Evolutionary conservation across 106 monocot genomes (phyloP).

Genomic region (Dioscorea dumetorum): DNA sequence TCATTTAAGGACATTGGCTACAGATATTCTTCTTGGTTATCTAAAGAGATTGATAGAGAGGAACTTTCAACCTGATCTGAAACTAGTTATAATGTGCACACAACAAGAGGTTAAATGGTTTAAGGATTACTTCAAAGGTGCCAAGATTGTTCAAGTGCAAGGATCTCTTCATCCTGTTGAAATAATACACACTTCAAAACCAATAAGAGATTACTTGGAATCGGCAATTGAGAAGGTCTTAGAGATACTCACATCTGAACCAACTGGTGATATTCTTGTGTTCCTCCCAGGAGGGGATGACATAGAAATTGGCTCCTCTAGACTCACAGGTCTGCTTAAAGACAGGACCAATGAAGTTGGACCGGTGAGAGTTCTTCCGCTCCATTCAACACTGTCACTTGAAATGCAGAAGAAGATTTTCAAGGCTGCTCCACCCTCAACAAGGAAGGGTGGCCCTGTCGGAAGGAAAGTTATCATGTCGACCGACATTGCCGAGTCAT

Average conservation of each 20-base stretch:
- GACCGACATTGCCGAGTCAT: slow-evolving; percentile 79
- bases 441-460: slow-evolving; percentile 43
- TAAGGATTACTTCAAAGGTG: slow-evolving; percentile 59
- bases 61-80: slow-evolving; percentile 33
- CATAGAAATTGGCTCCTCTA: slow-evolving; percentile 62
- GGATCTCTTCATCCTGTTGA: slow-evolving; percentile 68
- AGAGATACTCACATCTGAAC: slow-evolving; percentile 67
- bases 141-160: slow-evolving; percentile 58
- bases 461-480: slow-evolving; percentile 88
- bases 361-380: slow-evolving; percentile 54
- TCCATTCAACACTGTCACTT: slow-evolving; percentile 63
- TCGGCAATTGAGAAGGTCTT: slow-evolving; percentile 70
- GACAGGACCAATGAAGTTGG: slow-evolving; percentile 72
- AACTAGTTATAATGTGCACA: slow-evolving; percentile 68
- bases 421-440: slow-evolving; percentile 52
- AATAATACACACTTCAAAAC: slow-evolving; percentile 65
- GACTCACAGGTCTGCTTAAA: slow-evolving; percentile 48
- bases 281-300: slow-evolving; percentile 74
- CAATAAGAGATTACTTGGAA: slow-evolving; percentile 68
- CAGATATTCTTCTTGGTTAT: slow-evolving; percentile 65
- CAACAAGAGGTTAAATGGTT: slow-evolving; percentile 66
- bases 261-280: slow-evolving; percentile 67
- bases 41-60: slow-evolving; percentile 55
- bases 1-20: slow-evolving; percentile 63
- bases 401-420: slow-evolving; percentile 76